These are phyloP conservation scores for Boehmeria nivea DNA, from an alignment of 306 rosid species.

Conservation along the genomic window DNA sequence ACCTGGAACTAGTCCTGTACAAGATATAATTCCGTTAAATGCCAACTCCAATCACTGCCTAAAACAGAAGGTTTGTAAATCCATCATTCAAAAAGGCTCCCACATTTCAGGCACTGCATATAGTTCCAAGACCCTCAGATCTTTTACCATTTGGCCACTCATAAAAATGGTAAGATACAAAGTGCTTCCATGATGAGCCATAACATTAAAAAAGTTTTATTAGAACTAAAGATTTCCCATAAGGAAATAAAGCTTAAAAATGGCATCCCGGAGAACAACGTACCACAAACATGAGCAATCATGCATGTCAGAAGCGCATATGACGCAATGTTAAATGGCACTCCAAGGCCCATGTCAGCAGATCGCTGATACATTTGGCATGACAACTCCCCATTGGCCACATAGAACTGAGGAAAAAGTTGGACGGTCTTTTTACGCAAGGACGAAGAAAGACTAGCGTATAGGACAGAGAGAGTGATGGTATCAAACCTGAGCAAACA, in stretches of 20 bases:
- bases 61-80: constrained; percentile 3
- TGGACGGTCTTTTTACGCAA: neutral
- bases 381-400: constrained; percentile 82
- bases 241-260: neutral
- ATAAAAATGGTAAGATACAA: neutral
- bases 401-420: constrained; percentile 67
- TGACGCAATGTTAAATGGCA: constrained; percentile 94
- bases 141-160: neutral
- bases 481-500: constrained; percentile 73
- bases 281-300: constrained; percentile 98
- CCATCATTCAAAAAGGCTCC: neutral
- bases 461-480: neutral
- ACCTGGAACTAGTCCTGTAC: constrained; percentile 75
- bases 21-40: constrained; percentile 9
- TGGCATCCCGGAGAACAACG: constrained; percentile 22
- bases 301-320: constrained; percentile 92
- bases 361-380: constrained; percentile 98
- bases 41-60: neutral
- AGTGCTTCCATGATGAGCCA: constrained; percentile 1
- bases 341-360: constrained; percentile 89
- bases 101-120: neutral
- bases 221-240: no score
- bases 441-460: no score
- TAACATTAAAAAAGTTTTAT: neutral
- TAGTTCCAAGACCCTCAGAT: neutral